Conservation (phyloP, 257 asterid genomes). For the Rauvolfia tetraphylla region DNA sequence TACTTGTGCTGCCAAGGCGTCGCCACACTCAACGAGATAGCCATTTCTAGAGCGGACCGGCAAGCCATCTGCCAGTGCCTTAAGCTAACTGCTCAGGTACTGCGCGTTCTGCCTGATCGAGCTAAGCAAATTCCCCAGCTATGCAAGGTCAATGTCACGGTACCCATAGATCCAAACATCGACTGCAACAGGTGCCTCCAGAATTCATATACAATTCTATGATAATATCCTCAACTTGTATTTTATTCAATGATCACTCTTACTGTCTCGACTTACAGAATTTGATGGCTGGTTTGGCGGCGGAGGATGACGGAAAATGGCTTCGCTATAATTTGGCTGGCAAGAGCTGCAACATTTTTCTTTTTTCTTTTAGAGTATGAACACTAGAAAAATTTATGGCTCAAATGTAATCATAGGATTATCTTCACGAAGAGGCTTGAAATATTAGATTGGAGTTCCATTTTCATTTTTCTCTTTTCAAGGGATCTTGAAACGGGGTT, state of each 20-base stretch:
- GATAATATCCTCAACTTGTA: no score
- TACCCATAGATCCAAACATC: not conserved
- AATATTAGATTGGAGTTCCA: no score
- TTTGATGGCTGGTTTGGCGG: not conserved
- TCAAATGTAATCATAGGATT: no score
- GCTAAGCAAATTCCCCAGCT: not conserved
- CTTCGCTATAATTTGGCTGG: not conserved
- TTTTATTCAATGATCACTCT: no score
- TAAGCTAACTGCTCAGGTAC: not conserved
- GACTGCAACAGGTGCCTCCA: not conserved
- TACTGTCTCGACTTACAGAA: not conserved
- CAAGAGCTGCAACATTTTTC: not conserved
- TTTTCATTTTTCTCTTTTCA: no score
- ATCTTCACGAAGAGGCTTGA: no score
- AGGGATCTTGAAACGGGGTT: no score
- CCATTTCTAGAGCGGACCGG: not conserved
- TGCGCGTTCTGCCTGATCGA: not conserved
- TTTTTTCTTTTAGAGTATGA: no score
- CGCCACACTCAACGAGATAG: constrained; percentile 8
- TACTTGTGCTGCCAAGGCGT: constrained; percentile 1
- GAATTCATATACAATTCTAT: no score
- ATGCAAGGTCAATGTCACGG: not conserved
- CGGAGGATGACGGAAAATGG: not conserved
- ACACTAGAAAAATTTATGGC: no score
- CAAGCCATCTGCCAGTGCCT: not conserved